Evolutionary conservation across 176 grass and related monocot species (phyloP).

Genomic region (Metroxylon sagu): DNA sequence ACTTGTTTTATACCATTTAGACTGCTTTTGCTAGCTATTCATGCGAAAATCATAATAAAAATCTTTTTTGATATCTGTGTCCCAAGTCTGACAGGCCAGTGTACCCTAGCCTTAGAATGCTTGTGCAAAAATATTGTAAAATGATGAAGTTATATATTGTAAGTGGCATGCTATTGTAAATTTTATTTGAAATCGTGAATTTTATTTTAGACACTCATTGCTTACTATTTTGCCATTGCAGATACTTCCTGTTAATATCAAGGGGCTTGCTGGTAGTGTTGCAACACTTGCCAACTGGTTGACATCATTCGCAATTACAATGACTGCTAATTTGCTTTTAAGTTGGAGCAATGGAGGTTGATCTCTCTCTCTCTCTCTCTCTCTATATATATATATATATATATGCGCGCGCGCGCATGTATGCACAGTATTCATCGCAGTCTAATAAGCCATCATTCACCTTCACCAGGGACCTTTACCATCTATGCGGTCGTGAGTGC

Average conservation of each 20-base stretch:
- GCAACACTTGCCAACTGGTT: constrained; percentile 90
- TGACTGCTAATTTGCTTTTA: constrained; percentile 85
- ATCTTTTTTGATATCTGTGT: no score
- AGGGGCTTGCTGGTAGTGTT: constrained; percentile 77
- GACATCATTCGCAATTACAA: constrained; percentile 68
- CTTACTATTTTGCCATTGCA: constrained; percentile 5
- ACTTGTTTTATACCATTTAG: no score
- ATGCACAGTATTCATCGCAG: neutral
- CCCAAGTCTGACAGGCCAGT: no score
- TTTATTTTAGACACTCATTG: neutral
- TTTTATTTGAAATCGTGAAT: no score
- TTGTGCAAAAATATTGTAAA: no score
- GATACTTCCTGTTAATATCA: constrained; percentile 77
- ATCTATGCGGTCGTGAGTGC: constrained; percentile 25
- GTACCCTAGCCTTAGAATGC: no score
- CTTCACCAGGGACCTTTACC: constrained; percentile 39
- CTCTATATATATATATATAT: no score
- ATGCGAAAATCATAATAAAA: no score
- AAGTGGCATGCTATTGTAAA: no score
- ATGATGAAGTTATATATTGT: no score
- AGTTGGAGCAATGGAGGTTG: constrained; percentile 85
- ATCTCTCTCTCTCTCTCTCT: constrained; percentile 1
- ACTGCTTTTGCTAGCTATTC: no score
- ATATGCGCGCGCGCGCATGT: no score
- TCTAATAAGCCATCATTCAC: neutral